Evolutionary conservation across 176 grass and related monocot species (phyloP), one percentile per base, ranked within the genome.

Genomic region (Eleusine indica): DNA sequence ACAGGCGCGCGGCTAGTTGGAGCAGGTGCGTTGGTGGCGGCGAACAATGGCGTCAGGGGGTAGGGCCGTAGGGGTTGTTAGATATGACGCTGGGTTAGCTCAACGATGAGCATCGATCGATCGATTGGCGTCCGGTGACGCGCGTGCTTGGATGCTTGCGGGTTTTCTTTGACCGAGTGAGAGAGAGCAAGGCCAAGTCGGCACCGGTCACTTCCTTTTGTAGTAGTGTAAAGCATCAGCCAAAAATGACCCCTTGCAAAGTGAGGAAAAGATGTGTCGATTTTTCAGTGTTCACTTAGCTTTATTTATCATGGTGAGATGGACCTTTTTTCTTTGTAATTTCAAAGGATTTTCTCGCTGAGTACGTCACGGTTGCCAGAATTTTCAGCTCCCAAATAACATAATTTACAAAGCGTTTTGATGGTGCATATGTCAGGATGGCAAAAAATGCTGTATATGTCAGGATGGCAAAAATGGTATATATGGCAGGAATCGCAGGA

Each of bases 131-230:
- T 12, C 19, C 66, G 71, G 57, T 83, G 73, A 2, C 9, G 77
- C 72, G 78, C 77, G 53, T 77, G 88, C 73, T 86, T 86, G 78
- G 73, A 74, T 71, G 77, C 58, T 73, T 83, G 73, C 61, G 30
- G 25, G 32, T 30, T 79, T 73, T 42, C 41, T 78, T 68, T 83
- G 79, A 86, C 60, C 41, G 2, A 13, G 79, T 3, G 88, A 68
- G 74, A 35, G 32, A 73, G 67, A 79, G 38, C 30, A 22, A 35
- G 74, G 3, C 29, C 73, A 73, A 14, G 66, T 51, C 78, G 74
- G 76, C 87, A 66, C 46, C 73, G 3, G 73, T 78, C 71, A 42
- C 43, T 32, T 67, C 8, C 0, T 3, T 32, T 58, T 61, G 2
- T 65, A 25, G 62, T 78, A 56, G 35, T 9, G 7, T 22, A 9